phyloP scores from a whole-genome alignment of 2,329 filamentous ascomycete species.

The Sclerotinia sclerotiorum region DNA sequence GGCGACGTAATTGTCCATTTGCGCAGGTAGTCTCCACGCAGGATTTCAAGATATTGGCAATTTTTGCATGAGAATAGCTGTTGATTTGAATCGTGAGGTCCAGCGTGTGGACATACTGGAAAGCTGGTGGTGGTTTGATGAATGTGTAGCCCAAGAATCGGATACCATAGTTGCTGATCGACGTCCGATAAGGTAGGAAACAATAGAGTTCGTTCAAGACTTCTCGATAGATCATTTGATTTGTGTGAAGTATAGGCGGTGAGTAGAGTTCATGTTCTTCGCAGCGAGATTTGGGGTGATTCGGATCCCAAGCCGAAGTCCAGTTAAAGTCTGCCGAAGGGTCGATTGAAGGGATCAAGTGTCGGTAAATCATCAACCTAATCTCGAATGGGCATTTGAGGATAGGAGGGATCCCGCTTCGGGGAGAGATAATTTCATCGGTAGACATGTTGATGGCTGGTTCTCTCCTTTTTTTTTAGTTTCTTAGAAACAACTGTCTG shows the following conservation, averaged over 20 bases:
- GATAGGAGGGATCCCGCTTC: slow-evolving; percentile 18
- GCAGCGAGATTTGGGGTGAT: slow-evolving; percentile 15
- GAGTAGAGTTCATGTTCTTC: slow-evolving; percentile 22
- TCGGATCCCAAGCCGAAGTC: slow-evolving; percentile 22
- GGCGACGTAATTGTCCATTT: slow-evolving; percentile 20
- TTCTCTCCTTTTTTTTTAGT: not conserved
- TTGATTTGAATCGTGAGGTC: slow-evolving; percentile 24
- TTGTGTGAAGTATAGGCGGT: slow-evolving; percentile 22
- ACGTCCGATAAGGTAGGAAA: slow-evolving; percentile 21
- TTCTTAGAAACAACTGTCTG: not conserved
- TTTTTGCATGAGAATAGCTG: slow-evolving; percentile 21
- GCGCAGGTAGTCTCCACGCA: slow-evolving; percentile 20
- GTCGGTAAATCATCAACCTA: slow-evolving; percentile 22
- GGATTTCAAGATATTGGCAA: slow-evolving; percentile 20
- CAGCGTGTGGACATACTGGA: slow-evolving; percentile 21
- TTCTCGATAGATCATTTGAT: slow-evolving; percentile 21
- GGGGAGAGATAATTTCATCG: not conserved
- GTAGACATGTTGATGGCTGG: not conserved
- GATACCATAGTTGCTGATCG: slow-evolving; percentile 21
- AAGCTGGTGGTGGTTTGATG: slow-evolving; percentile 17
- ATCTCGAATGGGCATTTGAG: slow-evolving; percentile 22
- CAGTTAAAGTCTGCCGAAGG: slow-evolving; percentile 19
- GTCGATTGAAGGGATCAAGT: slow-evolving; percentile 21
- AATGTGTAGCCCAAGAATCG: slow-evolving; percentile 24
- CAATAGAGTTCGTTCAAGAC: slow-evolving; percentile 23